Base-by-base conservation (phyloP, 169 alveolate species). In the Cardiosporidium cionae region DNA sequence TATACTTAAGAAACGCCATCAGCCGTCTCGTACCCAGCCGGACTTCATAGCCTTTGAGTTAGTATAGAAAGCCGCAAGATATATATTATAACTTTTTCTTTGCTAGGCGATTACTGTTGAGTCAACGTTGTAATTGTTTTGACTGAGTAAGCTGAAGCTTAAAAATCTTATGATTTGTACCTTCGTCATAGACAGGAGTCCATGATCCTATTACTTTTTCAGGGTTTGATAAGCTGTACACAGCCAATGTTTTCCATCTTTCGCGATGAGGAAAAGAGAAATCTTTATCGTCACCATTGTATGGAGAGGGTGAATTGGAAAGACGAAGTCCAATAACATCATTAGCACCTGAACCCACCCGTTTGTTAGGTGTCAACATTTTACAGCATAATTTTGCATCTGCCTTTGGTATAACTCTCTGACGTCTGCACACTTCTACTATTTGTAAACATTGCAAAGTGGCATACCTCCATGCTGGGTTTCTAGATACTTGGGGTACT, bases 121-220 rank as follows among this genome's bases (percentile, higher is more conserved):
- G n/a, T n/a, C n/a, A n/a, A n/a, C n/a, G n/a, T n/a, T n/a, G n/a
- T n/a, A n/a, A n/a, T n/a, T n/a, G n/a, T n/a, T n/a, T n/a, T n/a
- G n/a, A n/a, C n/a, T n/a, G n/a, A n/a, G n/a, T n/a, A n/a, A n/a
- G n/a, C n/a, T n/a, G n/a, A 53, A 4, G 1, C 1, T 53, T 53
- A 1, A 53, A 27, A 29, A 29, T 29, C 32, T 25, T 28, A 36
- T 28, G 32, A 2, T 16, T 5, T 28, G 25, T 75, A 76, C 83
- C 89, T 52, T 84, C 89, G 35, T 84, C 89, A 62, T 84, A 84
- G 27, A 84, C 86, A 25, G 79, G 69, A 3, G 87, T 80, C 89
- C 89, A 84, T 16, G 81, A 36, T 25, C 89, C 89, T 16, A 70
- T 35, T 2, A 77, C 33, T 33, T 54, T 31, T 9, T 29, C 54